phyloP scores from a whole-genome alignment of 2,329 filamentous ascomycete genomes.

The Diplodia seriata region DNA sequence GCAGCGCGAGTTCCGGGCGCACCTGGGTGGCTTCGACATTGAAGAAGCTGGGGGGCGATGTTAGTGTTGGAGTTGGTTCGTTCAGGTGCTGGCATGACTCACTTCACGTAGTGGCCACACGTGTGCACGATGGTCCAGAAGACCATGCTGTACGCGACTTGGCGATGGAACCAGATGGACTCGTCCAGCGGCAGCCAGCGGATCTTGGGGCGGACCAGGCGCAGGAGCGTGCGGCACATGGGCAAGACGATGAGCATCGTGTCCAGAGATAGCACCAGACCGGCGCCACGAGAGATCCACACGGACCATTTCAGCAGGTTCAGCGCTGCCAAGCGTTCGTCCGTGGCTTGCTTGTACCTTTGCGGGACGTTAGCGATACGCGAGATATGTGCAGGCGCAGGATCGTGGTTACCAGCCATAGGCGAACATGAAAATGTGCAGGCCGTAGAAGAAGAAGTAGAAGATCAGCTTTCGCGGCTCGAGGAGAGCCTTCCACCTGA shows the following conservation, averaged over 20 bases:
- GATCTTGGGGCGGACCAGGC: conserved; percentile 83
- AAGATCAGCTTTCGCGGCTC: conserved; percentile 77
- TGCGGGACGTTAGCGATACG: conserved; percentile 26
- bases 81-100: conserved; percentile 45
- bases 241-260: conserved; percentile 87
- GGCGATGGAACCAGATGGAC: conserved; percentile 94
- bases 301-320: conserved; percentile 87
- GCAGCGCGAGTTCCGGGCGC: conserved; percentile 77
- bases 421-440: conserved; percentile 80
- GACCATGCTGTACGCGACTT: conserved; percentile 90
- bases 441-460: conserved; percentile 79
- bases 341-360: conserved; percentile 79
- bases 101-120: conserved; percentile 91
- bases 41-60: conserved; percentile 72
- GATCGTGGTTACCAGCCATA: conserved; percentile 75
- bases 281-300: conserved; percentile 94
- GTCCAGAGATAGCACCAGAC: conserved; percentile 83
- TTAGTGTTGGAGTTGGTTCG: neutral
- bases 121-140: conserved; percentile 83
- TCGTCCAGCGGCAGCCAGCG: conserved; percentile 91
- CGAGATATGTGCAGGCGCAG: neutral
- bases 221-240: conserved; percentile 90
- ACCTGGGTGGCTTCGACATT: conserved; percentile 89
- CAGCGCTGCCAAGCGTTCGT: conserved; percentile 73
- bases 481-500: conserved; percentile 55